phyloP scores from a whole-genome alignment of 495 filamentous ascomycete species.

The Lophiostoma macrostomum region DNA sequence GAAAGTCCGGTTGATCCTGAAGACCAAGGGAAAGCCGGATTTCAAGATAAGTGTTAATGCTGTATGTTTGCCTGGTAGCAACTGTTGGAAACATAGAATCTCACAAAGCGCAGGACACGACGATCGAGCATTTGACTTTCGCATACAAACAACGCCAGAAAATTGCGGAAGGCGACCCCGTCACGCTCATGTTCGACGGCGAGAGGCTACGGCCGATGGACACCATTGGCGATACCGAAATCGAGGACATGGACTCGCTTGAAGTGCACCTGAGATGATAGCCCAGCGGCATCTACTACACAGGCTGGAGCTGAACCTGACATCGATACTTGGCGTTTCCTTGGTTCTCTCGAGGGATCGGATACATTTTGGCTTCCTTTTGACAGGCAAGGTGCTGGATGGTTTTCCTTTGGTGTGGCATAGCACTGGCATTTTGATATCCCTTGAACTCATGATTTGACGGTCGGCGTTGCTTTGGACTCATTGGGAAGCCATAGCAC shows the following conservation, averaged over 20 bases:
- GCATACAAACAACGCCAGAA: constrained; percentile 51
- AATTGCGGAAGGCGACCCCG: constrained; percentile 47
- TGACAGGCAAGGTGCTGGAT: no score
- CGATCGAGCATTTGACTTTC: constrained; percentile 52
- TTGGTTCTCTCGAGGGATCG: no score
- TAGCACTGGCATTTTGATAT: no score
- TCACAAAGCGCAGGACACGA: constrained; percentile 45
- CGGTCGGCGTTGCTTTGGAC: no score
- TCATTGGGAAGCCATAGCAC: no score
- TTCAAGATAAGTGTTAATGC: constrained; percentile 57
- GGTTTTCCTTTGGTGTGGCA: no score
- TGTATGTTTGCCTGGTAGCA: constrained; percentile 38
- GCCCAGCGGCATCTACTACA: no score
- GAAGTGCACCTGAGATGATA: constrained; percentile 33
- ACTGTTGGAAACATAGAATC: neutral
- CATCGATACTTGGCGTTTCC: no score
- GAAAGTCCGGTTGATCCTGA: constrained; percentile 56
- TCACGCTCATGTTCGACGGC: constrained; percentile 77
- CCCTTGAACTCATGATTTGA: no score
- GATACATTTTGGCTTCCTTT: no score
- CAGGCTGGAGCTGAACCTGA: no score
- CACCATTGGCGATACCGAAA: constrained; percentile 64
- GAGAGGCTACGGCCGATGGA: constrained; percentile 63
- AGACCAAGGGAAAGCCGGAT: constrained; percentile 54
- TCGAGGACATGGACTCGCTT: constrained; percentile 67